phyloP scores from a whole-genome alignment of 768 basidiomycete species.

The Xerocomus brunneocitrinus region DNA sequence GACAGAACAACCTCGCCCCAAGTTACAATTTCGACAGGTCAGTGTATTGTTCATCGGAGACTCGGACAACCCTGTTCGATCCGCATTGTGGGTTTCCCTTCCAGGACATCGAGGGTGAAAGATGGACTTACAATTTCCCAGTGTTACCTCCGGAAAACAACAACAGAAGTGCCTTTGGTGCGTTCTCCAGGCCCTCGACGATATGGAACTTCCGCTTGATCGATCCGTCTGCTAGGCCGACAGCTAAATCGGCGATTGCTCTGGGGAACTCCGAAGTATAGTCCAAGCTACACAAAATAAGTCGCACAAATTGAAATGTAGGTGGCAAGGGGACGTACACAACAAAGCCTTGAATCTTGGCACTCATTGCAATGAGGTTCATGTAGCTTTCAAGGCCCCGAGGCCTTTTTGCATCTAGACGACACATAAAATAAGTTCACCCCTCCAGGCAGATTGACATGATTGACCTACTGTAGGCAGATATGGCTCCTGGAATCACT shows the following conservation, averaged over 20 bases:
- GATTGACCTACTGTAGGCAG: constrained; percentile 62
- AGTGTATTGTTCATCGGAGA: constrained; percentile 39
- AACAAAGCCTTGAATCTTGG: constrained; percentile 80
- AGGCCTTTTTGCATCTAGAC: constrained; percentile 52
- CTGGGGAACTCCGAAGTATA: constrained; percentile 56
- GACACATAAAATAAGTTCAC: background rate
- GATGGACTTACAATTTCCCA: constrained; percentile 57
- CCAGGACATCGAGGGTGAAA: background rate
- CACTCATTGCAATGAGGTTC: constrained; percentile 70
- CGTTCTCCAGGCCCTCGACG: constrained; percentile 69
- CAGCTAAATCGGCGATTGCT: constrained; percentile 53
- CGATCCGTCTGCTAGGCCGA: constrained; percentile 60
- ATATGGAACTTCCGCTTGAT: constrained; percentile 79
- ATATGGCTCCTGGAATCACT: constrained; percentile 65
- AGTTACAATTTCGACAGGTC: constrained; percentile 5
- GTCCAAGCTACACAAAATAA: constrained; percentile 54
- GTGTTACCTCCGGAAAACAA: constrained; percentile 75
- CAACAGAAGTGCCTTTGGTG: constrained; percentile 63
- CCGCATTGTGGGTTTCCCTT: constrained; percentile 2
- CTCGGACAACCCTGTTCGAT: constrained; percentile 48
- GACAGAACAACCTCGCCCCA: background rate
- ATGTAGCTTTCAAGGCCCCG: constrained; percentile 64
- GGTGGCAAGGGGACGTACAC: constrained; percentile 43
- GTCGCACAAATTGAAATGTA: background rate
- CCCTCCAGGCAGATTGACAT: background rate